A percentile compares a stretch with the other conserved stretches of the same genome.
These are phyloP conservation scores for Plasmodium ovale DNA, from an alignment of 169 alveolate genomes.

Conservation along the genomic window DNA sequence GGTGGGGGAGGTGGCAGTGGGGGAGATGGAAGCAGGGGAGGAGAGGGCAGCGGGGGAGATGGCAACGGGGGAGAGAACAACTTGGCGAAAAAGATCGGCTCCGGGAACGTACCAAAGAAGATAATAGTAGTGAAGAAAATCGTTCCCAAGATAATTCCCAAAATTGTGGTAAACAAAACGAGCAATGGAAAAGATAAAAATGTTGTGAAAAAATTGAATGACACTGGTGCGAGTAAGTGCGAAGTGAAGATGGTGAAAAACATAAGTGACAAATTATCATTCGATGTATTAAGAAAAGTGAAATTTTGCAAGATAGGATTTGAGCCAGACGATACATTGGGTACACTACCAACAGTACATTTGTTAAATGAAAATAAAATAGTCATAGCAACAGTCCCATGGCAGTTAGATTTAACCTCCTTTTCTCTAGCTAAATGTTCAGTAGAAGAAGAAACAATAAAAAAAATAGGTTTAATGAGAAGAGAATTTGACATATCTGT, in stretches of 20 bases:
- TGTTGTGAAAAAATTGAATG: conserved; percentile 3
- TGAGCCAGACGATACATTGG: conserved; percentile 36
- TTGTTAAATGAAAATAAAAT: conserved; percentile 39
- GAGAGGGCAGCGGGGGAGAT: not conserved
- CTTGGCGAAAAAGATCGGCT: conserved; percentile 13
- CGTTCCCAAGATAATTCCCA: conserved; percentile 21
- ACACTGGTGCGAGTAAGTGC: not conserved
- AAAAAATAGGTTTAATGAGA: conserved; percentile 50
- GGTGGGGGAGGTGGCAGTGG: not conserved
- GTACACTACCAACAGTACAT: conserved; percentile 70
- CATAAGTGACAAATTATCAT: conserved; percentile 74
- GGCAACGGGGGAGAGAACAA: not conserved
- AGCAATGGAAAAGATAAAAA: not conserved
- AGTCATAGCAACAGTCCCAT: conserved; percentile 55
- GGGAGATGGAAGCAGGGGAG: not conserved
- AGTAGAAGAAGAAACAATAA: conserved; percentile 64
- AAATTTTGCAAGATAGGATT: conserved; percentile 73
- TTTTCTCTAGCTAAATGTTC: conserved; percentile 76
- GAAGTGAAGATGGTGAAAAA: conserved; percentile 16
- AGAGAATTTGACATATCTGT: conserved; percentile 42
- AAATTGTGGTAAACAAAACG: conserved; percentile 9
- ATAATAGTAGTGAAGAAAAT: conserved; percentile 7
- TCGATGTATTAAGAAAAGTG: conserved; percentile 60
- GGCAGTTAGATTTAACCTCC: conserved; percentile 71
- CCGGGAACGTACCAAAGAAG: conserved; percentile 6